A percentile compares a stretch with the other conserved stretches of the same genome.
phyloP scores from a whole-genome alignment of 1,139 yeast genomes.

The Debaryomycetaceae sp. region DNA sequence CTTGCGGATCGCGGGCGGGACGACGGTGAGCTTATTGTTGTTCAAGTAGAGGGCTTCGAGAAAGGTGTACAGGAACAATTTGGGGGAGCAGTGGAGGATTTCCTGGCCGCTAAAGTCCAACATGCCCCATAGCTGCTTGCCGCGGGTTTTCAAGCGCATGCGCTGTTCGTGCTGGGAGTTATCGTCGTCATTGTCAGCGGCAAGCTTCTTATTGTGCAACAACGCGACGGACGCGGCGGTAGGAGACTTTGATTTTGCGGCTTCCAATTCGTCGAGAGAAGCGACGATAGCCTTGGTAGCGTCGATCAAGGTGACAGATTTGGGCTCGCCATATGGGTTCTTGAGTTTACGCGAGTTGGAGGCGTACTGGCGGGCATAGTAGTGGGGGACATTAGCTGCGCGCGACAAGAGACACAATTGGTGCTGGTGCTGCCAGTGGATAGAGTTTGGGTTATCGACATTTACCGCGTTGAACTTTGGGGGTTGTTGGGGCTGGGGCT shows the following conservation, averaged over 20 bases:
- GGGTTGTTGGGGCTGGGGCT: slow-evolving; percentile 5
- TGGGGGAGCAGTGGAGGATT: slow-evolving; percentile 55
- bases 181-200: slow-evolving; percentile 54
- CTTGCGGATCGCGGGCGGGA: slow-evolving; percentile 64
- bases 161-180: slow-evolving; percentile 70
- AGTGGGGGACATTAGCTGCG: slow-evolving; percentile 66
- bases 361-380: slow-evolving; percentile 89
- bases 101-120: slow-evolving; percentile 90
- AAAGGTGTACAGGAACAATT: slow-evolving; percentile 72
- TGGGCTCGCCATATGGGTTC: slow-evolving; percentile 33
- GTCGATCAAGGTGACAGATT: slow-evolving; percentile 39
- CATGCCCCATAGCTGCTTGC: slow-evolving; percentile 87
- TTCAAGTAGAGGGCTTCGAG: slow-evolving; percentile 79
- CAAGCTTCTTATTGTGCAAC: slow-evolving; percentile 52
- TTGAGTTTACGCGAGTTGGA: slow-evolving; percentile 55
- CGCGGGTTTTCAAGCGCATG: slow-evolving; percentile 58
- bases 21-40: slow-evolving; percentile 62
- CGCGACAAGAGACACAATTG: slow-evolving; percentile 74
- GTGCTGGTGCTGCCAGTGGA: slow-evolving; percentile 81
- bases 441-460: slow-evolving; percentile 40
- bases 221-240: slow-evolving; percentile 30
- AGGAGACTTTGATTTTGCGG: slow-evolving; percentile 10
- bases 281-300: slow-evolving; percentile 42
- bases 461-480: slow-evolving; percentile 21
- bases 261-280: slow-evolving; percentile 32